A percentile compares a stretch with the other conserved stretches of the same genome.
Conservation (phyloP, 1,284 basidiomycete genomes). For the Tilletia setariae region DNA sequence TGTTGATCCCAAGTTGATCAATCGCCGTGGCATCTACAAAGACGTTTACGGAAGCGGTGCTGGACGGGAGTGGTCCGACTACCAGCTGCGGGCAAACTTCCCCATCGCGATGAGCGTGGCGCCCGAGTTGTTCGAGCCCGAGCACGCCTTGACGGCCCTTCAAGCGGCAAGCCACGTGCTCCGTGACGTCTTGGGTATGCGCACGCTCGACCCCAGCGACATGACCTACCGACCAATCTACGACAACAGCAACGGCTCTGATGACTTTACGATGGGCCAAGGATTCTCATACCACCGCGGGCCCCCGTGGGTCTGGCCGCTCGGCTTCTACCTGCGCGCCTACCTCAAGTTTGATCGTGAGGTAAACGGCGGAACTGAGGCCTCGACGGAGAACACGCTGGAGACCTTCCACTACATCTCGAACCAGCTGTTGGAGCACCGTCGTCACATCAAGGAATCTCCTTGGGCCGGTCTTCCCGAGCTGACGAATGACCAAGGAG, state of each 20-base stretch:
- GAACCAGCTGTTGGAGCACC: conserved; percentile 36
- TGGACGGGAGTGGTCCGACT: conserved; percentile 80
- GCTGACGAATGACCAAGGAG: conserved; percentile 43
- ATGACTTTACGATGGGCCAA: conserved; percentile 26
- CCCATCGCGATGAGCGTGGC: conserved; percentile 91
- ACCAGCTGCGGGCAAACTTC: conserved; percentile 79
- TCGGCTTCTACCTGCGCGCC: conserved; percentile 90
- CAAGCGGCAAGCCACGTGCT: conserved; percentile 39
- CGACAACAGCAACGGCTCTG: conserved; percentile 38
- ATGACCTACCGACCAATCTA: conserved; percentile 47
- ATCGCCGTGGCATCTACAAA: conserved; percentile 95
- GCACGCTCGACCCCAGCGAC: conserved; percentile 45
- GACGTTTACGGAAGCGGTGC: conserved; percentile 70
- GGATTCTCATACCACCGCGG: conserved; percentile 55
- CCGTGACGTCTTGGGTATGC: conserved; percentile 43
- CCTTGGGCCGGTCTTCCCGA: conserved; percentile 49
- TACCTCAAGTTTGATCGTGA: conserved; percentile 60
- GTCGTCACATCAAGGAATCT: conserved; percentile 30
- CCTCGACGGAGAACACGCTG: conserved; percentile 12
- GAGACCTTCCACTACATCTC: conserved; percentile 38
- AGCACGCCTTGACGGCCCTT: conserved; percentile 68
- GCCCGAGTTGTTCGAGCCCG: conserved; percentile 83
- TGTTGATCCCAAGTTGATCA: conserved; percentile 70
- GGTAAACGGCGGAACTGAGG: conserved; percentile 19
- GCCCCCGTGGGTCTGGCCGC: conserved; percentile 88